Base-by-base conservation (phyloP, 139 green algal species). In the Spirogloea muscicola region DNA sequence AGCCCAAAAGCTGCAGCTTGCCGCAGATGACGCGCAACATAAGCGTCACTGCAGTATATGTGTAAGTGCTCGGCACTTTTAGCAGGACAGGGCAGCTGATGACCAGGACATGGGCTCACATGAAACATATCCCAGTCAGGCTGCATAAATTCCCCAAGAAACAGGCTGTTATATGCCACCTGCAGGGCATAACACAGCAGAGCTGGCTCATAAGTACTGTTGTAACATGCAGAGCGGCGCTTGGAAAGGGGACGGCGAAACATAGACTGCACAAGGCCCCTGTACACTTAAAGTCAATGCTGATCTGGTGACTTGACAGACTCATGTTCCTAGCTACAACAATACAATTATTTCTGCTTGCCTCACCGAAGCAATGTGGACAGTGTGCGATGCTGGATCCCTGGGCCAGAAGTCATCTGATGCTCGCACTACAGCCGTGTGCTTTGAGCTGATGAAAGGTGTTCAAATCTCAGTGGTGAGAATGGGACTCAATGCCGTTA, bases 111-210 rank as follows among this genome's bases (percentile, higher is more conserved):
- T 2, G 18, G 2, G 25, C 48, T 43, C 18, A 40, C 52, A n/a
- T 85, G 80, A 37, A 86, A 86, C 80, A 86, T 86, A 68, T 86
- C 80, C 80, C 80, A 86, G 49, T 86, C 80, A 13, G 68, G 68
- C 0, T 76, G 21, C 25, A 76, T 59, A 3, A 86, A 57, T 41
- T 84, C 80, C 27, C 84, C 82, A 46, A 93, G 46, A 80, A 93
- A 91, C 33, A 92, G 13, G 44, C 48, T 71, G 61, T 83, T 86
- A 33, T 86, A 86, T 9, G 68, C 71, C 33, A 81, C 55, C 44
- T 71, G 62, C n/a, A 57, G 21, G 21, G 21, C 21, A 52, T 49
- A 66, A 66, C n/a, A 66, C n/a, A 66, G 25, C n/a, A 46, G n/a
- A 64, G 21, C n/a, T n/a, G n/a, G n/a, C n/a, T n/a, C n/a, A n/a